These are phyloP conservation scores for Diaporthe sp. DNA, from an alignment of 2,329 filamentous ascomycete species.

Conservation along the genomic window DNA sequence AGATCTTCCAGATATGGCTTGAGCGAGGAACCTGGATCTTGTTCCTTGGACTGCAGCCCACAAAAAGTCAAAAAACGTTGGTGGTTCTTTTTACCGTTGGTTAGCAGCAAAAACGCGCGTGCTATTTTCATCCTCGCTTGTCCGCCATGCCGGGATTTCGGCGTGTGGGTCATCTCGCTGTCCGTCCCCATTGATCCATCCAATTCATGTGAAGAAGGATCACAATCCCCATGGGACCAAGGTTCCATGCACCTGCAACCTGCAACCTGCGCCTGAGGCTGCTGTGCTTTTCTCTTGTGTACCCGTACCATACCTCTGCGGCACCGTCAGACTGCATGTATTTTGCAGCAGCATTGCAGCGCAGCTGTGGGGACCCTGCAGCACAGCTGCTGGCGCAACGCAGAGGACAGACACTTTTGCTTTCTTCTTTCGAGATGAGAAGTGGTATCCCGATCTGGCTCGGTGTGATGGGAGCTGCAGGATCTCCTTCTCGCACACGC, in stretches of 20 bases:
- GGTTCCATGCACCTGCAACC: constrained; percentile 1
- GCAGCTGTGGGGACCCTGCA: background rate
- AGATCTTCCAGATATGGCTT: background rate
- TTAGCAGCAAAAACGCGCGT: background rate
- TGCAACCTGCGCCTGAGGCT: background rate
- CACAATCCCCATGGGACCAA: constrained; percentile 6
- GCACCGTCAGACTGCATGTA: background rate
- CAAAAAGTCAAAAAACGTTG: background rate
- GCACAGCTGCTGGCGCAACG: background rate
- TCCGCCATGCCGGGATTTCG: constrained; percentile 30
- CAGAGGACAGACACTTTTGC: background rate
- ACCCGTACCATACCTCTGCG: background rate
- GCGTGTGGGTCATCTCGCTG: background rate
- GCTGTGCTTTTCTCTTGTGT: constrained; percentile 1
- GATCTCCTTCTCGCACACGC: background rate
- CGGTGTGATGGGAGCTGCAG: constrained; percentile 32
- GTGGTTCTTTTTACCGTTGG: background rate
- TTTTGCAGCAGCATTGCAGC: background rate
- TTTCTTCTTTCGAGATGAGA: background rate
- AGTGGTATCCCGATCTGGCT: constrained; percentile 30
- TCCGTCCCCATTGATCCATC: background rate
- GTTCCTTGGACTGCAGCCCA: constrained; percentile 7
- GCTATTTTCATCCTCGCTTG: constrained; percentile 40
- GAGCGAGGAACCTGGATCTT: background rate
- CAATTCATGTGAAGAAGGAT: constrained; percentile 12